phyloP scores from a whole-genome alignment of 176 grass and related monocot genomes.

The Musa schizocarpa region DNA sequence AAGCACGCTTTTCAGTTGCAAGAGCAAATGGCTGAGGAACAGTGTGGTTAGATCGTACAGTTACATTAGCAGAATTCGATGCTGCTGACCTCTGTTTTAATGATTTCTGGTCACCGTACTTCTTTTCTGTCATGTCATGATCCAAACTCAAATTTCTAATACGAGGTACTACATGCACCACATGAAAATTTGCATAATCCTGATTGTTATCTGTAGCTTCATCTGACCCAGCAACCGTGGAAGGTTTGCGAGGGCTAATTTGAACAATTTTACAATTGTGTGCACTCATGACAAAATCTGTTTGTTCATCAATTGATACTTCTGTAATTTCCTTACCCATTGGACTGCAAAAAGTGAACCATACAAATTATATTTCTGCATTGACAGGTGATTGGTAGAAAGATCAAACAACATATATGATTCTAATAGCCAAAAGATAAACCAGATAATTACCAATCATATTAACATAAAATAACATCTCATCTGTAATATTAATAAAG shows the following conservation, averaged over 20 bases:
- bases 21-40: conserved; percentile 51
- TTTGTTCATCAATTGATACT: not conserved
- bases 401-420: not conserved
- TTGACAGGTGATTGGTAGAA: too few relatives aligned
- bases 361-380: not conserved
- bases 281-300: not conserved
- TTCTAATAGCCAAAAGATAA: not conserved
- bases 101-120: conserved; percentile 37
- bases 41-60: conserved; percentile 33
- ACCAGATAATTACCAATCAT: not conserved
- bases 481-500: not conserved
- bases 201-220: conserved; percentile 25
- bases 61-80: conserved; percentile 34
- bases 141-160: conserved; percentile 23
- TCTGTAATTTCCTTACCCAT: conserved; percentile 5
- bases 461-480: not conserved
- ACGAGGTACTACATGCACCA: conserved; percentile 19
- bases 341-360: not conserved
- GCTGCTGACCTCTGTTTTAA: conserved; percentile 41
- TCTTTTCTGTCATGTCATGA: conserved; percentile 37
- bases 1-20: conserved; percentile 49
- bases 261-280: not conserved
- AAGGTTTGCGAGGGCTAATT: not conserved
- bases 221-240: not conserved
- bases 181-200: conserved; percentile 24